Evolutionary conservation across 441 rosid genomes (phyloP), one percentile per base, ranked within the genome.

Genomic region (Kokia cookei): DNA sequence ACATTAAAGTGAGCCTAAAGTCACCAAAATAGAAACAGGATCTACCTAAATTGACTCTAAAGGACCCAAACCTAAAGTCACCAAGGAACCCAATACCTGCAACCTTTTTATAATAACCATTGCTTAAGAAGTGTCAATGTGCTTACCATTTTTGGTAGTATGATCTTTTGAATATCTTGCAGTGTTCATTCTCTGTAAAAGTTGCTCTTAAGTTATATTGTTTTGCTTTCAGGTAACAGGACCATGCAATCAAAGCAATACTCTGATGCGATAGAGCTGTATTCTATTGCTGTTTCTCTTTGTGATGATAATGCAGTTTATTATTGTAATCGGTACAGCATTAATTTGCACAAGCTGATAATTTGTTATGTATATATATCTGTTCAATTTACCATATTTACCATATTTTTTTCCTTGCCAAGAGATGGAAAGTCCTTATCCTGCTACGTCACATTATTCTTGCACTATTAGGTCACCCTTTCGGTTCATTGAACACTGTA

Each of bases 291-390:
- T 42, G 88, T 91, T 78, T 84, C 94, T 40, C 91, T 94, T 27
- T 62, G 76, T 14, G 87, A 86, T 80, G 77, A 84, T 29, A 92
- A 88, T 73, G 93, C 98, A 76, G 89, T 94, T 74, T 94, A 90
- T 82, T 89, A 88, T 82, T 88, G 93, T 79, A 93, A 93, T 88
- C 89, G 98, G 97, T 93, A 78, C 77, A 62, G 26, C 75, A 45
- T 69, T 65, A 37, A 71, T 50, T 17, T 60, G 29, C 71, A 5
- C 29, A 37, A 37, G 53, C 32, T 60, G n/a, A 70, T 35, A 66
- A 43, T 54, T 35, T 69, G 35, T 19, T 19, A 54, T 69, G 6
- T 68, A 43, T 68, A 13, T 59, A 4, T 42, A 15, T 37, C 5
- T 26, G 51, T 4, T 14, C 19, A 43, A 43, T 45, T 65, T 45